Percentiles rank a stretch among this genome's conserved stretches.
phyloP scores from a whole-genome alignment of 768 basidiomycete species.

The Mycena crocata region DNA sequence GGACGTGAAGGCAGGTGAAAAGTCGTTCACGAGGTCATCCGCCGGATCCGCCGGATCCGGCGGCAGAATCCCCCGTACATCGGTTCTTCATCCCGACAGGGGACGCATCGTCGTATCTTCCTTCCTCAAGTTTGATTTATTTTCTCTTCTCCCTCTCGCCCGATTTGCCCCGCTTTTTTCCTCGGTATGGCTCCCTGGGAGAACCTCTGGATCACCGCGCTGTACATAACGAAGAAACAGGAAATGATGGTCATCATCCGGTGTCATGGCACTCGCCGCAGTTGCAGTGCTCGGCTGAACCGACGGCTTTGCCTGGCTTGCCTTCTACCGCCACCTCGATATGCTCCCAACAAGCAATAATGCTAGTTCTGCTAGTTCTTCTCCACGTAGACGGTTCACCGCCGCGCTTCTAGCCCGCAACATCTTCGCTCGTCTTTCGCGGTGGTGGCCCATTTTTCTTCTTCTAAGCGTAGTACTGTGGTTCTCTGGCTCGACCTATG shows the following conservation, averaged over 20 bases:
- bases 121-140: too few relatives aligned
- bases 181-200: too few relatives aligned
- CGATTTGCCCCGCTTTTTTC: too few relatives aligned
- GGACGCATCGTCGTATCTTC: too few relatives aligned
- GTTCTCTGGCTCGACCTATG: not conserved
- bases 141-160: too few relatives aligned
- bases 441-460: constrained; percentile 21
- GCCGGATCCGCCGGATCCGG: too few relatives aligned
- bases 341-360: constrained; percentile 2
- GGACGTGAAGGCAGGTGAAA: too few relatives aligned
- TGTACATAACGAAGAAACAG: too few relatives aligned
- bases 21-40: too few relatives aligned
- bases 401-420: constrained; percentile 2
- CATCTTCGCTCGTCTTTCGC: not conserved
- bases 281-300: not conserved
- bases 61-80: too few relatives aligned
- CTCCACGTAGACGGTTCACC: not conserved
- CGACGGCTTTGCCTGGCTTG: not conserved
- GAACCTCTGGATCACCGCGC: too few relatives aligned
- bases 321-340: not conserved
- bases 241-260: not conserved
- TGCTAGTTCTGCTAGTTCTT: not conserved
- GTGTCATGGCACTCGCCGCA: not conserved
- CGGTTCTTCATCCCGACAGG: too few relatives aligned
- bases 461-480: not conserved